Evolutionary conservation across 352 stramenopile genomes (phyloP).

Genomic region (Pythium sp.): DNA sequence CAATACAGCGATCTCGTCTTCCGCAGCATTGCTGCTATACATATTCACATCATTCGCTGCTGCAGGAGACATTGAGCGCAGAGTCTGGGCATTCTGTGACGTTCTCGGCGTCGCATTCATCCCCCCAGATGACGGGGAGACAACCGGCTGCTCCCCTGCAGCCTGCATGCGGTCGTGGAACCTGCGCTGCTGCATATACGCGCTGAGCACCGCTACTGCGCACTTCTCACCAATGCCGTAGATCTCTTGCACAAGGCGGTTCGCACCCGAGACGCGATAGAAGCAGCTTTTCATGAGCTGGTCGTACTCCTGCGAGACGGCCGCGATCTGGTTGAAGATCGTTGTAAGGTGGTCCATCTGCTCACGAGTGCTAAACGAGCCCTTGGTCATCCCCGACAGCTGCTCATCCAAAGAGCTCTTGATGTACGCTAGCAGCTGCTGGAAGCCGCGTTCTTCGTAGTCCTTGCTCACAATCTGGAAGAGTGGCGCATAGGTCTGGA

Average conservation of each 20-base stretch:
- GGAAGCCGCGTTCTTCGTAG: conserved; percentile 68
- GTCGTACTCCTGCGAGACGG: conserved; percentile 59
- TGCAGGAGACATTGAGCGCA: conserved; percentile 9
- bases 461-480: conserved; percentile 67
- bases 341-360: conserved; percentile 69
- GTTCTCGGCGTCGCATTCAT: conserved; percentile 1
- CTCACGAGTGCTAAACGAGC: conserved; percentile 71
- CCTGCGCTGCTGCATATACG: conserved; percentile 75
- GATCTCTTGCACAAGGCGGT: conserved; percentile 47
- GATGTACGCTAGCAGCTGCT: conserved; percentile 54
- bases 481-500: conserved; percentile 71
- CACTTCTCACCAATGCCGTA: conserved; percentile 63
- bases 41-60: neutral
- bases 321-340: conserved; percentile 78
- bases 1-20: conserved; percentile 66
- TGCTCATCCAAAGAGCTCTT: conserved; percentile 31
- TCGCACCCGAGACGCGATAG: conserved; percentile 40
- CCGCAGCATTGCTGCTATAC: conserved; percentile 16
- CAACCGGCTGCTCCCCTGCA: conserved; percentile 8
- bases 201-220: conserved; percentile 49
- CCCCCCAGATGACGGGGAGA: neutral
- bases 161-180: conserved; percentile 64
- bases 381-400: conserved; percentile 31
- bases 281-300: conserved; percentile 56
- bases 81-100: conserved; percentile 6